phyloP scores from a whole-genome alignment of 805 yeast genomes.

The Grigorovia yakushimaensis region DNA sequence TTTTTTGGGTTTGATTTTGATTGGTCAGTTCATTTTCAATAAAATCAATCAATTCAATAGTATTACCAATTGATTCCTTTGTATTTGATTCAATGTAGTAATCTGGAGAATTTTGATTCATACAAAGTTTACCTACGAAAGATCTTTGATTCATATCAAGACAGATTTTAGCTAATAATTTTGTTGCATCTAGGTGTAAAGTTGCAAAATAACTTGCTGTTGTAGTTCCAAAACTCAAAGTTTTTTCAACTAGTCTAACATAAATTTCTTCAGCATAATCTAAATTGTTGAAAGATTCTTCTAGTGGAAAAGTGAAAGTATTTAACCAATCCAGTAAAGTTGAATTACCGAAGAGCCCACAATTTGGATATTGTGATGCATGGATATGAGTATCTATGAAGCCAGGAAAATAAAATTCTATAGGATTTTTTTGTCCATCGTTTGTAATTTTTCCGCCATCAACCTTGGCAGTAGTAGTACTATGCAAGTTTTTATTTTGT shows the following conservation, averaged over 20 bases:
- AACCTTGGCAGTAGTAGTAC: no score
- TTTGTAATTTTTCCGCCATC: neutral
- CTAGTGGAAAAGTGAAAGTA: slow-evolving; percentile 83
- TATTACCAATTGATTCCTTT: slow-evolving; percentile 45
- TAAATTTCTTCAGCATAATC: slow-evolving; percentile 54
- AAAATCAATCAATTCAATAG: slow-evolving; percentile 47
- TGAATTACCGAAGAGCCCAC: slow-evolving; percentile 74
- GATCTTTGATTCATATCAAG: slow-evolving; percentile 72
- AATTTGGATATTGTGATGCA: slow-evolving; percentile 77
- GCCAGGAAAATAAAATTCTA: slow-evolving; percentile 68
- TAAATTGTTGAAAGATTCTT: slow-evolving; percentile 50
- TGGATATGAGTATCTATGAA: slow-evolving; percentile 77
- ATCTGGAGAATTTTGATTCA: slow-evolving; percentile 76
- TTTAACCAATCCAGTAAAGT: slow-evolving; percentile 86
- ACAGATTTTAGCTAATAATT: slow-evolving; percentile 64
- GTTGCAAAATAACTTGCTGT: slow-evolving; percentile 90
- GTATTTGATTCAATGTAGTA: slow-evolving; percentile 48
- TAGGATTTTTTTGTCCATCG: neutral
- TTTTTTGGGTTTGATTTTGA: slow-evolving; percentile 30
- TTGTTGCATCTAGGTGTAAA: slow-evolving; percentile 67
- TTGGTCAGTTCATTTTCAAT: slow-evolving; percentile 24
- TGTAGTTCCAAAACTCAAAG: slow-evolving; percentile 78
- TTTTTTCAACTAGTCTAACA: slow-evolving; percentile 52
- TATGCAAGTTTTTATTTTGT: neutral
- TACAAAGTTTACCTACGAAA: slow-evolving; percentile 85